Conservation (phyloP, 2,329 filamentous ascomycete genomes). For the Coniella lustricola region DNA sequence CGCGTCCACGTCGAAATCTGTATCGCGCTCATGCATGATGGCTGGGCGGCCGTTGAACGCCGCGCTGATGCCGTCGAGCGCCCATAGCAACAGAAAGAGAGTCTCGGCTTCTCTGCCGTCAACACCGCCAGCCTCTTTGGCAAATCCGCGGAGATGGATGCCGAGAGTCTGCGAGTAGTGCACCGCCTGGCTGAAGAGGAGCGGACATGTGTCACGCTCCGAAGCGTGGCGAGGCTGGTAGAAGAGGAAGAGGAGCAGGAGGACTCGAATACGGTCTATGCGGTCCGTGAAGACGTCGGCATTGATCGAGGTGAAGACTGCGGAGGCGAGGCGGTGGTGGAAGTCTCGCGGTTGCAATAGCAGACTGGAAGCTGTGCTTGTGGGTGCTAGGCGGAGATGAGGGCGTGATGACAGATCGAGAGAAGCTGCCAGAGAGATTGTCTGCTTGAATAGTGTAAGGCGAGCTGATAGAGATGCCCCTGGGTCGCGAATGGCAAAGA, state of each 20-base stretch:
- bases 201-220: slow-evolving; percentile 47
- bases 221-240: slow-evolving; percentile 47
- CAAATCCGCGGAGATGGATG: slow-evolving; percentile 41
- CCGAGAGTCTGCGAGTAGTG: slow-evolving; percentile 52
- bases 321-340: slow-evolving; percentile 39
- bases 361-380: slow-evolving; percentile 30
- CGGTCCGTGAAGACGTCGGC: slow-evolving; percentile 47
- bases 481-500: slow-evolving; percentile 24
- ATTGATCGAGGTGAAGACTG: slow-evolving; percentile 43
- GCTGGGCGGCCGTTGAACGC: slow-evolving; percentile 54
- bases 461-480: slow-evolving; percentile 22
- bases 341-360: slow-evolving; percentile 41
- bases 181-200: slow-evolving; percentile 45
- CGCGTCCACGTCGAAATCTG: slow-evolving; percentile 45
- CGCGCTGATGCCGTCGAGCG: slow-evolving; percentile 51
- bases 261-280: slow-evolving; percentile 47
- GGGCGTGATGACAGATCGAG: slow-evolving; percentile 38
- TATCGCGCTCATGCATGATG: slow-evolving; percentile 53
- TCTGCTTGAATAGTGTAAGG: slow-evolving; percentile 39
- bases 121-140: slow-evolving; percentile 23
- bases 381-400: slow-evolving; percentile 37
- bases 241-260: slow-evolving; percentile 51
- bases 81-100: slow-evolving; percentile 54
- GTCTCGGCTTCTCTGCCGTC: slow-evolving; percentile 37
- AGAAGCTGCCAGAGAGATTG: slow-evolving; percentile 48